Base-by-base conservation (phyloP, 768 basidiomycete species). In the Lactarius pseudohatsudake region DNA sequence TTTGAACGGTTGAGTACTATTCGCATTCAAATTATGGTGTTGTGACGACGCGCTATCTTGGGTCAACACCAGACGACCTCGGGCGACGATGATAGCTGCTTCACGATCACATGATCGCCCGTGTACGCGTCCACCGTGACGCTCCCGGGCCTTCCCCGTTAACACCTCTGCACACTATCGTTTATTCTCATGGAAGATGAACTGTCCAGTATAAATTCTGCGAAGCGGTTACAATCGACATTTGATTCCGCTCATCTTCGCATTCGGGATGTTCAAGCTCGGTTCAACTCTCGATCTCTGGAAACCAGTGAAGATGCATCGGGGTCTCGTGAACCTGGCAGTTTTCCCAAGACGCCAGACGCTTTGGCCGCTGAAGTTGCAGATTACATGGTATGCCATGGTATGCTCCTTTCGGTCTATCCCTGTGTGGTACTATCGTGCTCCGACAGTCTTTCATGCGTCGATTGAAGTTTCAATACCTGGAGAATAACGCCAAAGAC, bases 401-500 rank as follows among this genome's bases (percentile, higher is more conserved):
- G 89, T 89, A 61, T n/a, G 87, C 59, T 73, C 6, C 8, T 10
- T 64, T 28, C n/a, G 40, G 40, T 32, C 56, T 1, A 60, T 3
- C n/a, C 10, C 26, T n/a, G 9, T 57, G 10, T 28, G 13, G 30
- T 26, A 20, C 32, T 26, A 34, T n/a, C 2, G 15, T 47, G 41
- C 20, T 58, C n/a, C 2, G 22, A 18, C 61, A 91, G 91, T 80
- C 86, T 8, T 91, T 87, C 71, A 79, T 94, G 22, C 82, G 88
- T 28, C 91, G 91, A 72, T 84, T 95, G 32, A 96, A 96, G 76
- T 94, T 92, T 72, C 90, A 91, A 69, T 94, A 93, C 73, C 79
- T 94, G 20, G 92, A 96, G 72, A 91, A 94, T 75, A 91, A 94
- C 70, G 91, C 94, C 3, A 96, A 96, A 74, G 86, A 92, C 72